Evolutionary conservation across 2,329 filamentous ascomycete genomes (phyloP), one percentile per base, ranked within the genome.

Genomic region (Mycosphaerella arachidis): DNA sequence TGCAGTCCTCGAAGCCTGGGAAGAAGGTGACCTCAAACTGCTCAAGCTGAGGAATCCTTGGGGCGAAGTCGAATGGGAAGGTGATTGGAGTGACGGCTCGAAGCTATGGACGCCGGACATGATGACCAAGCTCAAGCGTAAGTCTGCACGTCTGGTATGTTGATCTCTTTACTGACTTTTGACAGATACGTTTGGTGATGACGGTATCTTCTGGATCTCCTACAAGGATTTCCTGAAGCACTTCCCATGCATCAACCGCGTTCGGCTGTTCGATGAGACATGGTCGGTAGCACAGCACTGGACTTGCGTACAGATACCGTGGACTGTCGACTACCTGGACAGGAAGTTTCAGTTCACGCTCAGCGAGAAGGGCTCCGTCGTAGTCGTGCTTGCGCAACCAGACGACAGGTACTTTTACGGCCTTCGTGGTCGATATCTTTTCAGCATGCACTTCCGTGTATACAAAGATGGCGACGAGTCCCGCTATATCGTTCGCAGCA

Each of bases 91-190:
- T 40, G 91, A 94, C 69, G 91, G 91, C 0, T 91, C 88, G 6
- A 89, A 90, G 68, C 87, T 93, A 73, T 95, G 91, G 91, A 93
- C 89, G 0, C 80, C 89, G 0, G 86, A 92, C 66, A 91, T 88
- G 84, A 86, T 93, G 75, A 76, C 85, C 61, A 86, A 87, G 67
- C 80, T 94, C 48, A 62, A 63, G 29, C 63, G 37, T 53, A 29
- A 52, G 13, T 18, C 18, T 65, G 58, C 18, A 37, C 20, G 48
- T 24, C 16, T 10, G 18, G 5, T 4, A n/a, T 8, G 27, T 31
- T 6, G 13, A 30, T 31, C 12, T 43, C 24, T 24, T 24, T 20
- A n/a, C 53, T 56, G n/a, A 56, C 43, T 54, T n/a, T 57, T 40
- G 27, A 29, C 57, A 6, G 64, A 71, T 35, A 69, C 63, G 0